Evolutionary conservation across 768 basidiomycete species (phyloP).

Genomic region (Mycena epipterygia): DNA sequence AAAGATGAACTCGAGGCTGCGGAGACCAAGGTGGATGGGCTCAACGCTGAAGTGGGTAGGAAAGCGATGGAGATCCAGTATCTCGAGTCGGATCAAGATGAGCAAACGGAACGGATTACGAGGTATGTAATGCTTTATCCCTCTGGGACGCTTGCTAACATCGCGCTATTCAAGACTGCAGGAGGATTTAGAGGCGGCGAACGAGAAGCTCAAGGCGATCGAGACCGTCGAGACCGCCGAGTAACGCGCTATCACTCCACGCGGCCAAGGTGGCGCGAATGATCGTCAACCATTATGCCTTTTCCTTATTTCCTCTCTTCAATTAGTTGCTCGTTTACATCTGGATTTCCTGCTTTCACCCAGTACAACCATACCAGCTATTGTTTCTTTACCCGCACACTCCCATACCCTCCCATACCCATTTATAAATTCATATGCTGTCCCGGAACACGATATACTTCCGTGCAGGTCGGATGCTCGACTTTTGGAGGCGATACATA

Average conservation of each 20-base stretch:
- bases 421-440: conserved; percentile 37
- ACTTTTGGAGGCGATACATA: too few species aligned
- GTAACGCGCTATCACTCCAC: conserved; percentile 1
- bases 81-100: conserved; percentile 85
- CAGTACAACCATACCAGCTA: conserved; percentile 24
- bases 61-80: conserved; percentile 88
- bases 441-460: too few species aligned
- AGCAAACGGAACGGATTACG: conserved; percentile 79
- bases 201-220: conserved; percentile 56
- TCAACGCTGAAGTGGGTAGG: conserved; percentile 71
- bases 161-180: conserved; percentile 64
- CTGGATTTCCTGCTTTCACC: background rate
- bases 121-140: conserved; percentile 69
- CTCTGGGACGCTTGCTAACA: conserved; percentile 41
- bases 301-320: conserved; percentile 27
- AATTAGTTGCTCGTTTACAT: conserved; percentile 16
- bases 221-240: conserved; percentile 40
- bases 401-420: conserved; percentile 37
- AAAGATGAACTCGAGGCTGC: conserved; percentile 71
- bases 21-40: conserved; percentile 62
- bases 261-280: too few species aligned
- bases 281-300: conserved; percentile 14
- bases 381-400: conserved; percentile 34
- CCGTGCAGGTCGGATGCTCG: too few species aligned
- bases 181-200: conserved; percentile 70